Conservation (phyloP, 2,329 filamentous ascomycete genomes). For the Scedosporium minutisporum region DNA sequence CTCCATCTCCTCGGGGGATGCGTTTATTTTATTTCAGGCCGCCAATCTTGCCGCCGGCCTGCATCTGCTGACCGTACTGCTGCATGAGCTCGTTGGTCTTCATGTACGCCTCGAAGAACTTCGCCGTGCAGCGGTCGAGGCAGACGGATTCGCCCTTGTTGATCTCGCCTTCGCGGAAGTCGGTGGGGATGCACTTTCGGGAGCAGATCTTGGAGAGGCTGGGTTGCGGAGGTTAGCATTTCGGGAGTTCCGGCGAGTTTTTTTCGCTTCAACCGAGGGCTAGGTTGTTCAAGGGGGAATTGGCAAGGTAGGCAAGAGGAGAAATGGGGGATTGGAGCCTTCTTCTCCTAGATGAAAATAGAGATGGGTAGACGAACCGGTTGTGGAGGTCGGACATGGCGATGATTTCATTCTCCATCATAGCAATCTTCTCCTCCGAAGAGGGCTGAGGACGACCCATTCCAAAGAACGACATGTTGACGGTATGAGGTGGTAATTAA, state of each 20-base stretch:
- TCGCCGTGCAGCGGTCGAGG: constrained; percentile 91
- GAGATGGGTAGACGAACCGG: constrained; percentile 49
- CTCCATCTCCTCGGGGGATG: not conserved
- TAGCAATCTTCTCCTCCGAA: constrained; percentile 93
- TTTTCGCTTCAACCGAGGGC: not conserved
- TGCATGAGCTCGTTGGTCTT: constrained; percentile 98
- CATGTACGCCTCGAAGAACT: constrained; percentile 98
- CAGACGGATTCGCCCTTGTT: constrained; percentile 99
- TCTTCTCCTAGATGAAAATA: not conserved
- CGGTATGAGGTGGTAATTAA: constrained; percentile 8
- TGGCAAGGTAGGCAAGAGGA: not conserved
- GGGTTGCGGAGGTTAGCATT: constrained; percentile 1
- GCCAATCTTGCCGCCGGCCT: constrained; percentile 1
- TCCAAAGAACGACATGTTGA: constrained; percentile 34
- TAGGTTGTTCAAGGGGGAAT: not conserved
- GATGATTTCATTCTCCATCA: constrained; percentile 94
- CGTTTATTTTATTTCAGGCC: not conserved
- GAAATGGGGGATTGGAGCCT: not conserved
- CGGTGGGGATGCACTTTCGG: constrained; percentile 82
- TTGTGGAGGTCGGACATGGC: constrained; percentile 98
- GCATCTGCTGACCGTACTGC: constrained; percentile 62
- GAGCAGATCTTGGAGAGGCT: constrained; percentile 84
- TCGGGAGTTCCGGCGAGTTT: not conserved
- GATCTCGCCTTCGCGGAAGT: constrained; percentile 92
- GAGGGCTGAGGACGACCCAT: constrained; percentile 67